Percentiles rank a stretch among this genome's conserved stretches.
Evolutionary conservation across 2,329 filamentous ascomycete species (phyloP).

Genomic region (Colletotrichum truncatum): DNA sequence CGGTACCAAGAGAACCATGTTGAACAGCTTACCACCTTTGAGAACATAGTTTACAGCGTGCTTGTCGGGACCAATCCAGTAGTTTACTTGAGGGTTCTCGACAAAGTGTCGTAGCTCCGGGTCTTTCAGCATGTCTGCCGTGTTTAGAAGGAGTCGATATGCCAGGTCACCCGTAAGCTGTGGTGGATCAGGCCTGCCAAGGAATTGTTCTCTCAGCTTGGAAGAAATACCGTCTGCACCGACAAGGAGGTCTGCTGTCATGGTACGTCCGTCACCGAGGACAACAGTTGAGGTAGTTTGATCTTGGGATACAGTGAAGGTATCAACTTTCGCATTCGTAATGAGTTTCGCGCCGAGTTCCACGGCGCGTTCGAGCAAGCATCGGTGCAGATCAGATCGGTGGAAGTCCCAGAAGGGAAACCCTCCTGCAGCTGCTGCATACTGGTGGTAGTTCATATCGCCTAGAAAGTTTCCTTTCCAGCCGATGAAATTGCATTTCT

Average conservation of each 20-base stretch:
- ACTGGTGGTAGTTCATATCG: conserved; percentile 24
- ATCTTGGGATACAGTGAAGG: conserved; percentile 20
- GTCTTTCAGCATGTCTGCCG: conserved; percentile 34
- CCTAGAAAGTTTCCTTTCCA: conserved; percentile 31
- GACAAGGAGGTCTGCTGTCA: conserved; percentile 50
- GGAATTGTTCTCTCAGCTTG: conserved; percentile 21
- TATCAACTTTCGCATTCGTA: conserved; percentile 18
- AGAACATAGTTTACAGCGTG: conserved; percentile 41
- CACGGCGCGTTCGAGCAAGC: conserved; percentile 21
- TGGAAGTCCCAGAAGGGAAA: conserved; percentile 32
- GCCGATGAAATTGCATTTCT: conserved; percentile 25
- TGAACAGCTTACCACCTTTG: conserved; percentile 37
- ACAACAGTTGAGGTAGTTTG: conserved; percentile 4
- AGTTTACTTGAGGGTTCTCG: conserved; percentile 35
- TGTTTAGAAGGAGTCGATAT: conserved; percentile 38
- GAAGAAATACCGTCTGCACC: conserved; percentile 56
- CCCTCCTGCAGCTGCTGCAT: conserved; percentile 24
- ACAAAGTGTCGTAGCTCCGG: conserved; percentile 34
- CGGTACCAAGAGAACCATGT: conserved; percentile 49
- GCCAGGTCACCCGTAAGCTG: conserved; percentile 39
- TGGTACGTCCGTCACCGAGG: conserved; percentile 35
- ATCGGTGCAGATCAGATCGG: conserved; percentile 30
- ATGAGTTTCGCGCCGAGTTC: conserved; percentile 25
- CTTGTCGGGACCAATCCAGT: conserved; percentile 38
- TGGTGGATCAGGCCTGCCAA: conserved; percentile 27